Percentiles rank a stretch among this genome's conserved stretches.
Evolutionary conservation across 2,329 filamentous ascomycete genomes (phyloP).

Genomic region (Cucurbitaria berberidis): DNA sequence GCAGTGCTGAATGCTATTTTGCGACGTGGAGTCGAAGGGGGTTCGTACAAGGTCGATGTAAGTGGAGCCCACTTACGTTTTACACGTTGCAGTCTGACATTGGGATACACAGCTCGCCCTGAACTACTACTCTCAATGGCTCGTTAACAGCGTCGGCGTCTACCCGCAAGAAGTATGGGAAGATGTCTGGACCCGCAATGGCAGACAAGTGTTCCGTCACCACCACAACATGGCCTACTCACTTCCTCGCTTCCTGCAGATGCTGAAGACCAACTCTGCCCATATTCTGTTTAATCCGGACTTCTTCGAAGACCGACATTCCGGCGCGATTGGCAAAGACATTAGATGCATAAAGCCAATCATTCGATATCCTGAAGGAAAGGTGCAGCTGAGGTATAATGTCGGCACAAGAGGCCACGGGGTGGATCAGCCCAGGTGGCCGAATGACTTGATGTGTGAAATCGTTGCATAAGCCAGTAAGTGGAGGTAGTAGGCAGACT

Average conservation of each 20-base stretch:
- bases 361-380: constrained; percentile 43
- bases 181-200: constrained; percentile 55
- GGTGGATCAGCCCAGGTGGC: constrained; percentile 57
- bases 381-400: constrained; percentile 52
- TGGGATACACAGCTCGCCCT: constrained; percentile 33
- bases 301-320: constrained; percentile 57
- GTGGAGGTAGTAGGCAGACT: neutral
- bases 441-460: constrained; percentile 52
- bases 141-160: constrained; percentile 39
- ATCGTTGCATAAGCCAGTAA: constrained; percentile 33
- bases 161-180: constrained; percentile 55
- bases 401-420: constrained; percentile 60
- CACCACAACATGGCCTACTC: constrained; percentile 57
- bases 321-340: constrained; percentile 47
- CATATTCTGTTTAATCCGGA: constrained; percentile 53
- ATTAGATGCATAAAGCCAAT: constrained; percentile 55
- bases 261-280: constrained; percentile 49
- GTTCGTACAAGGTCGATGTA: constrained; percentile 52
- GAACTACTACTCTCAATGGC: constrained; percentile 49
- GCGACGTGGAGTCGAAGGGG: constrained; percentile 48
- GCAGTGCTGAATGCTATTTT: constrained; percentile 53
- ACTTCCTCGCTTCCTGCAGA: constrained; percentile 50
- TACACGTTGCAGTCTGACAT: neutral
- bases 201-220: constrained; percentile 57
- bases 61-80: constrained; percentile 16